These are phyloP conservation scores for Cutaneotrichosporon daszewskae DNA, from an alignment of 1,284 basidiomycete species.

Conservation along the genomic window DNA sequence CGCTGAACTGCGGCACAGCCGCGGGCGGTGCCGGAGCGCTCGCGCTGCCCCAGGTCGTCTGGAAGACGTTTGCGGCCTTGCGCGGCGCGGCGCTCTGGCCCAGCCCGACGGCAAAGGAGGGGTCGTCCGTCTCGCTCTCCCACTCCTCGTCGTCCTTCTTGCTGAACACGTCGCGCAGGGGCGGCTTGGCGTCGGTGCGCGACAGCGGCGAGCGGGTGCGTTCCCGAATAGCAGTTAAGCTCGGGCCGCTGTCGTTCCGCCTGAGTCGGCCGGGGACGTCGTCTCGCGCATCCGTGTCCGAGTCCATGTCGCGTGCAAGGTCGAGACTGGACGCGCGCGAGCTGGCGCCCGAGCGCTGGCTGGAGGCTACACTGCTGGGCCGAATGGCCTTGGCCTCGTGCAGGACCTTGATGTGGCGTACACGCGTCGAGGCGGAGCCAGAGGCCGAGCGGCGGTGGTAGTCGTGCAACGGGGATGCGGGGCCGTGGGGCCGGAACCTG, in stretches of 20 bases:
- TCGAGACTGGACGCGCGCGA: slow-evolving; percentile 30
- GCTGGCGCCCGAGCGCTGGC: slow-evolving; percentile 31
- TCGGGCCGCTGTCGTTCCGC: slow-evolving; percentile 5
- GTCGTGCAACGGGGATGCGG: slow-evolving; percentile 37
- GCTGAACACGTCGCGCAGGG: slow-evolving; percentile 49
- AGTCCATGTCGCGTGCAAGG: slow-evolving; percentile 11
- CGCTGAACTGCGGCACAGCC: not conserved
- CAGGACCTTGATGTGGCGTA: slow-evolving; percentile 40
- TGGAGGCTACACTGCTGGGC: slow-evolving; percentile 32
- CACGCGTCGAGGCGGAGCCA: slow-evolving; percentile 33
- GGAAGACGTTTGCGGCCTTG: not conserved
- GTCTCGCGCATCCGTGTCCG: slow-evolving; percentile 3
- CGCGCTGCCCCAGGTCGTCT: not conserved
- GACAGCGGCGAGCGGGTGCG: not conserved
- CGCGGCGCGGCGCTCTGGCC: slow-evolving; percentile 30
- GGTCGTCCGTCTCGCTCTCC: slow-evolving; percentile 21
- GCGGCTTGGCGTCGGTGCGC: slow-evolving; percentile 22
- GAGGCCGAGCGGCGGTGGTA: slow-evolving; percentile 39
- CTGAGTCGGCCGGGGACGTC: not conserved
- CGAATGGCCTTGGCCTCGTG: slow-evolving; percentile 34
- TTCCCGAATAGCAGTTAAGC: not conserved
- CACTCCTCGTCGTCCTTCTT: slow-evolving; percentile 46
- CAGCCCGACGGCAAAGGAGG: slow-evolving; percentile 47
- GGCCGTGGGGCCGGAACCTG: slow-evolving; percentile 16
- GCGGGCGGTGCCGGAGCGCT: not conserved